These are phyloP conservation scores for Diaporthe aspalathi DNA, from an alignment of 2,329 filamentous ascomycete genomes.

Conservation along the genomic window DNA sequence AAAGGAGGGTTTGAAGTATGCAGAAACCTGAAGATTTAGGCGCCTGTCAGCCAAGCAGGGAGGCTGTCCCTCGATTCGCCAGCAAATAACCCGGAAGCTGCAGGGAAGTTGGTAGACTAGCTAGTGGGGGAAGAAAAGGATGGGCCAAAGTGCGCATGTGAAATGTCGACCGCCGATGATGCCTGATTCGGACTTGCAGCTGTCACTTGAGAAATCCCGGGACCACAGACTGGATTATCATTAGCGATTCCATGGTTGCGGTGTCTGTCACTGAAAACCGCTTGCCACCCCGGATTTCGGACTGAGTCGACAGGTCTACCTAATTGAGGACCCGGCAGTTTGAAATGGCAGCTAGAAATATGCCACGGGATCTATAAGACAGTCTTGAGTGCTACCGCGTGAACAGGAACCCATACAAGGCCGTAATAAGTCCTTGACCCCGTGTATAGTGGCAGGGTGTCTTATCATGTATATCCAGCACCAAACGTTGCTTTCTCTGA, in stretches of 20 bases:
- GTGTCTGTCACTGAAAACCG: not conserved
- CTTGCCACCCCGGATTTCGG: not conserved
- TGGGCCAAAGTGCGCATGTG: slow-evolving; percentile 21
- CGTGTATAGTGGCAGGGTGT: not conserved
- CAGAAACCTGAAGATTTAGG: not conserved
- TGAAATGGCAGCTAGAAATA: not conserved
- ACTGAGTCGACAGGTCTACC: not conserved
- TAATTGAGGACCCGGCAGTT: not conserved
- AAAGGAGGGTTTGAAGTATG: slow-evolving; percentile 20
- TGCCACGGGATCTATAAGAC: slow-evolving; percentile 11
- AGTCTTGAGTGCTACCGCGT: slow-evolving; percentile 23
- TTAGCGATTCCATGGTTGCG: not conserved
- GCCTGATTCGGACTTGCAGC: slow-evolving; percentile 37
- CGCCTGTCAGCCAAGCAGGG: not conserved
- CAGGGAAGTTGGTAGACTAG: slow-evolving; percentile 8
- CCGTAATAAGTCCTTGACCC: not conserved
- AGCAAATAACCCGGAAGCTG: slow-evolving; percentile 15
- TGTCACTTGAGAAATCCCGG: too few relatives aligned
- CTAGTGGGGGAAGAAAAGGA: not conserved
- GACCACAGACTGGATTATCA: slow-evolving; percentile 17
- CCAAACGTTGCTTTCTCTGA: slow-evolving; percentile 1
- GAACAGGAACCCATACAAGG: not conserved
- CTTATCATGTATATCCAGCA: not conserved
- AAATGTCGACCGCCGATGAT: slow-evolving; percentile 35
- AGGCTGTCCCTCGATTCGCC: slow-evolving; percentile 6